Percentiles rank a stretch among this genome's conserved stretches.
Evolutionary conservation across 1,284 basidiomycete species (phyloP).

Genomic region (Fereydounia khargensis): DNA sequence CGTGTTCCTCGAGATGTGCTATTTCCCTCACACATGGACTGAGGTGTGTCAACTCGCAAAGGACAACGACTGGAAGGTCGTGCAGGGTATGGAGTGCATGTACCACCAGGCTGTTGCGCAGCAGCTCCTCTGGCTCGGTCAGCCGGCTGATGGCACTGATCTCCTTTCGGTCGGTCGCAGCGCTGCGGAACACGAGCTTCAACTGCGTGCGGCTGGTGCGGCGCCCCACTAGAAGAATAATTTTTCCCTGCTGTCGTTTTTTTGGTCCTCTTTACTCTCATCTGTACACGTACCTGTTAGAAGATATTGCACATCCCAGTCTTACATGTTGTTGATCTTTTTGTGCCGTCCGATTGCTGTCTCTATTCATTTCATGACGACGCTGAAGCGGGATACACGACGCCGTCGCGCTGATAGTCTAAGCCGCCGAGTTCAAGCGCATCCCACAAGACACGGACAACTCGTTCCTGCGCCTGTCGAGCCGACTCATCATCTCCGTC

Average conservation of each 20-base stretch:
- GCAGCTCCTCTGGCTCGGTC: neutral
- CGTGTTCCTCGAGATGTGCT: constrained; percentile 1
- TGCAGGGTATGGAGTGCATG: constrained; percentile 1
- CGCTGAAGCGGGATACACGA: constrained; percentile 4
- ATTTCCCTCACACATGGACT: constrained; percentile 2
- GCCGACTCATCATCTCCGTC: constrained; percentile 27
- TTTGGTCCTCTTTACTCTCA: too few relatives aligned
- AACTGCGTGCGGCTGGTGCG: neutral
- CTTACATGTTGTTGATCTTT: too few relatives aligned
- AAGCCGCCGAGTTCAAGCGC: constrained; percentile 16
- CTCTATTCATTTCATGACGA: too few relatives aligned
- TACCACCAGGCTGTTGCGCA: constrained; percentile 1
- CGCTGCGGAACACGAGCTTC: neutral
- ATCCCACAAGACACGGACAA: constrained; percentile 41
- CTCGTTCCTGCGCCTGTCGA: constrained; percentile 36
- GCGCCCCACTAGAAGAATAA: neutral
- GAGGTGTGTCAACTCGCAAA: neutral
- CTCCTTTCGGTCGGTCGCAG: neutral
- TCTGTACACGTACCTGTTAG: too few relatives aligned
- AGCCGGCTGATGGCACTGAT: neutral
- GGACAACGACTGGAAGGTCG: neutral
- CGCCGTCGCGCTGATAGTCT: constrained; percentile 29
- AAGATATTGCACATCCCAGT: too few relatives aligned
- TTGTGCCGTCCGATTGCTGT: too few relatives aligned
- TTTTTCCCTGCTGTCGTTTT: too few relatives aligned